Percentiles rank a stretch among this genome's conserved stretches.
Conservation (phyloP, 2,329 filamentous ascomycete genomes). For the Ophiostoma pallidulum region DNA sequence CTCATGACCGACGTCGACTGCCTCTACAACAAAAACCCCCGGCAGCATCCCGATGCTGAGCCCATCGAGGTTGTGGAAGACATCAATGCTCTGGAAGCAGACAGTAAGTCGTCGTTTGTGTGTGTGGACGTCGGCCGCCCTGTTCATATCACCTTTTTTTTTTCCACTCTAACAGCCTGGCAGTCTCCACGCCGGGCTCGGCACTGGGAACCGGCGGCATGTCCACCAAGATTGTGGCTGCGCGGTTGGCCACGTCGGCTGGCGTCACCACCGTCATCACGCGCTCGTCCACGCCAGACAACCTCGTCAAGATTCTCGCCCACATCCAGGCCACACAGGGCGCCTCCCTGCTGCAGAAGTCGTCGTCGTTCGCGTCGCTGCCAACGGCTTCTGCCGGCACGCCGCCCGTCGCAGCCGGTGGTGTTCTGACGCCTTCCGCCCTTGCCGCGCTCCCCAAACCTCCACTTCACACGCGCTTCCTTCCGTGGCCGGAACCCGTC, state of each 20-base stretch:
- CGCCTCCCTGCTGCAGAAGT: constrained; percentile 23
- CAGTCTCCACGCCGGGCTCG: constrained; percentile 81
- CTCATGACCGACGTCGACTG: constrained; percentile 99
- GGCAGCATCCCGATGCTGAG: constrained; percentile 72
- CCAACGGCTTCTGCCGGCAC: background rate
- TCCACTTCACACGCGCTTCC: constrained; percentile 84
- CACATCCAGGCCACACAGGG: constrained; percentile 58
- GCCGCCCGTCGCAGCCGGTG: background rate
- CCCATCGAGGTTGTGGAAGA: constrained; percentile 91
- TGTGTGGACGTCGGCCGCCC: too few species aligned
- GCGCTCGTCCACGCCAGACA: constrained; percentile 83
- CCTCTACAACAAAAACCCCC: constrained; percentile 91
- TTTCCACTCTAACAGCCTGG: background rate
- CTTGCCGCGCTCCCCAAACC: constrained; percentile 28
- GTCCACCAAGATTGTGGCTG: constrained; percentile 94
- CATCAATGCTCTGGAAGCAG: constrained; percentile 70
- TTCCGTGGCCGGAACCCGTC: constrained; percentile 75
- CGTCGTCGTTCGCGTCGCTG: constrained; percentile 15
- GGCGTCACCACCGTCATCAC: constrained; percentile 96
- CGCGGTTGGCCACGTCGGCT: constrained; percentile 81
- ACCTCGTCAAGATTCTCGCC: constrained; percentile 76
- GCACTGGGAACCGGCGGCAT: constrained; percentile 89
- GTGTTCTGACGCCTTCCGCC: constrained; percentile 13
- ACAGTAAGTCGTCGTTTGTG: constrained; percentile 48
- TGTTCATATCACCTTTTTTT: background rate